Conservation (phyloP, 495 filamentous ascomycete species). For the Penicillium desertorum region DNA sequence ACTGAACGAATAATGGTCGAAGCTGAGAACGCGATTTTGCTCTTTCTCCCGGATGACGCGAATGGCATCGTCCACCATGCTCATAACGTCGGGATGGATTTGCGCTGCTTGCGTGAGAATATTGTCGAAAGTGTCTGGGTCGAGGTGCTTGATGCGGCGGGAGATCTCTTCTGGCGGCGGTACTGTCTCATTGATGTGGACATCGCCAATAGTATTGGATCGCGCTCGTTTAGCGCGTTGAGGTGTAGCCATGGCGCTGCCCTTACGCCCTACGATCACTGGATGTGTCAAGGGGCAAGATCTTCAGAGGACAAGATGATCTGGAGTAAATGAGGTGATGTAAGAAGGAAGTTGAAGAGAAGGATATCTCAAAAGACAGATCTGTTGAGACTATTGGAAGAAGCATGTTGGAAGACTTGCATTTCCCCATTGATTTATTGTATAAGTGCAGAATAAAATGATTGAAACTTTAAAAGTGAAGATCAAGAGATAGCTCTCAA, state of each 20-base stretch:
- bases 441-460: too few species aligned
- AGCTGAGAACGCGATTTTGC: background rate
- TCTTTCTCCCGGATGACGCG: background rate
- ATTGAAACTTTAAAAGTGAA: too few species aligned
- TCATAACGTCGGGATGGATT: background rate
- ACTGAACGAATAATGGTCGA: slow-evolving; percentile 2
- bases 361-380: too few species aligned
- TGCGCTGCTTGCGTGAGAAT: background rate
- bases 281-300: background rate
- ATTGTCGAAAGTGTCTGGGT: background rate
- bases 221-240: background rate
- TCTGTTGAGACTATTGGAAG: too few species aligned
- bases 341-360: background rate
- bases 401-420: too few species aligned
- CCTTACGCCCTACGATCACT: background rate
- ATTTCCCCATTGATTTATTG: too few species aligned
- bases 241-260: background rate
- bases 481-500: too few species aligned
- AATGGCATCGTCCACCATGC: background rate
- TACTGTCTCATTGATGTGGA: background rate
- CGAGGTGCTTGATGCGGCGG: background rate
- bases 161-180: background rate
- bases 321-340: background rate
- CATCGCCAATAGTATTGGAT: background rate
- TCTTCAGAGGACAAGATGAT: background rate